phyloP scores from a whole-genome alignment of 805 yeast species.

The Pichia pseudocactophila region DNA sequence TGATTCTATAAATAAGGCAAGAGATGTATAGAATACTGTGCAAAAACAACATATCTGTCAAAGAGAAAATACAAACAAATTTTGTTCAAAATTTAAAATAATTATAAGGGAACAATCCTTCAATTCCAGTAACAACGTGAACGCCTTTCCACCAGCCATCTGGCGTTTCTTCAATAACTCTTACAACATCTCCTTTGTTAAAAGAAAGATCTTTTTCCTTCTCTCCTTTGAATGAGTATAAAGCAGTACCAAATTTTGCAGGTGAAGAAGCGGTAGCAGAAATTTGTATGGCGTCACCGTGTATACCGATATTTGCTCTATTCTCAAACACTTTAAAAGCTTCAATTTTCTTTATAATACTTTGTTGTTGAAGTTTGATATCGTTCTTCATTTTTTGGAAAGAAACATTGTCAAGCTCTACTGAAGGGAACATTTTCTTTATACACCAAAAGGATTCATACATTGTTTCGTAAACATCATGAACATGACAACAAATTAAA shows the following conservation, averaged over 20 bases:
- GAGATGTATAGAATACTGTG: too few species aligned
- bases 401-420: slow-evolving; percentile 1
- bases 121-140: slow-evolving; percentile 27
- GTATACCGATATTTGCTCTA: slow-evolving; percentile 8
- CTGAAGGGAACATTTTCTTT: slow-evolving; percentile 8
- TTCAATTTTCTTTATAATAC: not conserved
- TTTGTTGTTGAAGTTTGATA: not conserved
- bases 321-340: slow-evolving; percentile 1
- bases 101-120: slow-evolving; percentile 40
- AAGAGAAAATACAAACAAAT: too few species aligned
- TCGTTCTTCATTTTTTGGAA: not conserved
- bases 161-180: slow-evolving; percentile 28
- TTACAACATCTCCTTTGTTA: slow-evolving; percentile 34
- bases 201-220: slow-evolving; percentile 36
- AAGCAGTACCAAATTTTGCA: slow-evolving; percentile 29
- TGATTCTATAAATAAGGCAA: too few species aligned
- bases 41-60: too few species aligned
- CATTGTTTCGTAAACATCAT: slow-evolving; percentile 26
- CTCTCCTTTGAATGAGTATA: slow-evolving; percentile 31
- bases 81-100: slow-evolving; percentile 18
- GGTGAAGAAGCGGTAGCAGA: slow-evolving; percentile 10
- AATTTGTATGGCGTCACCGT: slow-evolving; percentile 5
- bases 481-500: slow-evolving; percentile 30
- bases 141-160: slow-evolving; percentile 46
- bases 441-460: slow-evolving; percentile 7